Evolutionary conservation across 106 monocot genomes (phyloP).

Genomic region (Narthecium ossifragum): DNA sequence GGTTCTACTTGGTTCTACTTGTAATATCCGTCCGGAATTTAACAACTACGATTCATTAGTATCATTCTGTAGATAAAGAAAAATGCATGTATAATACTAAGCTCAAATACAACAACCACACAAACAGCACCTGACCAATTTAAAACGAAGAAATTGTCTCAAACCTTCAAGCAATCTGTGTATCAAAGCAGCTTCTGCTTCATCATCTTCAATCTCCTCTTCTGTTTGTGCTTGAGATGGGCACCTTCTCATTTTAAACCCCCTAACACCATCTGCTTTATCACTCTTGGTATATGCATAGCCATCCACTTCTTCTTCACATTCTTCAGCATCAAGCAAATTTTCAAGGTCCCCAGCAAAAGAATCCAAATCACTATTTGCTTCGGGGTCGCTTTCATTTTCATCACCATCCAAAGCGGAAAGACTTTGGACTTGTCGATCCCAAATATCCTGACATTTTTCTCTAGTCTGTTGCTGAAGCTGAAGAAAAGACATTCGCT

Average conservation of each 20-base stretch:
- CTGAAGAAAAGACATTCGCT: slow-evolving; percentile 94
- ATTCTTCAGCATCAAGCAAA: slow-evolving; percentile 94
- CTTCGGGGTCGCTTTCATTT: slow-evolving; percentile 76
- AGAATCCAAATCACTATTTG: slow-evolving; percentile 94
- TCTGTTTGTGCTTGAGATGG: slow-evolving; percentile 63
- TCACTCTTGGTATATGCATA: slow-evolving; percentile 38
- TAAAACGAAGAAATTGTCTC: background rate
- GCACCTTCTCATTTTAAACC: slow-evolving; percentile 92
- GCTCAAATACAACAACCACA: too few relatives aligned
- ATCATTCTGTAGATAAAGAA: too few relatives aligned
- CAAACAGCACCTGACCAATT: too few relatives aligned
- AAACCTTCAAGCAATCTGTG: slow-evolving; percentile 78
- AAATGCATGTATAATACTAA: too few relatives aligned
- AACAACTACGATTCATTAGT: too few relatives aligned
- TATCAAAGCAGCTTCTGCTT: slow-evolving; percentile 62
- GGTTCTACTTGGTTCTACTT: too few relatives aligned
- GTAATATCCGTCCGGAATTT: too few relatives aligned
- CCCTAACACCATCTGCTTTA: slow-evolving; percentile 61
- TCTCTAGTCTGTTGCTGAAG: slow-evolving; percentile 99
- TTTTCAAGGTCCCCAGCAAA: slow-evolving; percentile 99
- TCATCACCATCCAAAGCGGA: slow-evolving; percentile 79
- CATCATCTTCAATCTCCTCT: slow-evolving; percentile 90
- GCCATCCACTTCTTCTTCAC: slow-evolving; percentile 70
- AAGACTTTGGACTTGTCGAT: slow-evolving; percentile 87
- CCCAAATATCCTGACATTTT: slow-evolving; percentile 99